phyloP scores from a whole-genome alignment of 2,329 filamentous ascomycete genomes.

The Colletotrichum sp. region DNA sequence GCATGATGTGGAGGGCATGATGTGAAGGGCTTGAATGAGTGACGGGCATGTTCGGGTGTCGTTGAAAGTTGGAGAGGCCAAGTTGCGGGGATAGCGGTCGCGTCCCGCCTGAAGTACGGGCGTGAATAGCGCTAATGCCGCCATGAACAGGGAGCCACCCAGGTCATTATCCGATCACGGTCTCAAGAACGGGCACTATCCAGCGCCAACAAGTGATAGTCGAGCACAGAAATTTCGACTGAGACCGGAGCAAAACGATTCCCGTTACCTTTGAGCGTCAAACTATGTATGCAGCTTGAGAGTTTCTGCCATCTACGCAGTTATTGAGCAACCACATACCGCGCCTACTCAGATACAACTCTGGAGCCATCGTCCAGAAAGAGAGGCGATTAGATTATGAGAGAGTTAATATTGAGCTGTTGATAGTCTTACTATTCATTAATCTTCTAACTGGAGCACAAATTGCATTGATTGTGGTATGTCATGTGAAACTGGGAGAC shows the following conservation, averaged over 20 bases:
- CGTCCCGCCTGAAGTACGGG: not conserved
- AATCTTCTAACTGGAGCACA: fast-evolving
- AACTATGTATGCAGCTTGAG: not conserved
- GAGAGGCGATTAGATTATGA: fast-evolving
- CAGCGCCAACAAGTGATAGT: not conserved
- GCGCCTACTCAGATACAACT: not conserved
- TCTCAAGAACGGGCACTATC: not conserved
- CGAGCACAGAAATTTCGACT: not conserved
- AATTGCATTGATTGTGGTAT: not conserved
- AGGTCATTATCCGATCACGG: not conserved
- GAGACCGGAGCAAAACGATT: not conserved
- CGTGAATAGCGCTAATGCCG: not conserved
- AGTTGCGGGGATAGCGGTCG: not conserved
- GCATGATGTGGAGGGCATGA: not conserved
- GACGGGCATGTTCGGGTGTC: not conserved
- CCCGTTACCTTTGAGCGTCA: not conserved
- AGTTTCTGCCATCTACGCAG: fast-evolving
- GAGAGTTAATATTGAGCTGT: fast-evolving
- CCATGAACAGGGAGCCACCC: not conserved
- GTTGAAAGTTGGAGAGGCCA: not conserved
- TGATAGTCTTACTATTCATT: not conserved
- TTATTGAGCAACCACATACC: not conserved
- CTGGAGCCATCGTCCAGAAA: fast-evolving
- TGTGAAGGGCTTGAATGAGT: not conserved
- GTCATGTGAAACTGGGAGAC: not conserved